Conservation (phyloP, 495 filamentous ascomycete genomes). For the Echria macrotheca region DNA sequence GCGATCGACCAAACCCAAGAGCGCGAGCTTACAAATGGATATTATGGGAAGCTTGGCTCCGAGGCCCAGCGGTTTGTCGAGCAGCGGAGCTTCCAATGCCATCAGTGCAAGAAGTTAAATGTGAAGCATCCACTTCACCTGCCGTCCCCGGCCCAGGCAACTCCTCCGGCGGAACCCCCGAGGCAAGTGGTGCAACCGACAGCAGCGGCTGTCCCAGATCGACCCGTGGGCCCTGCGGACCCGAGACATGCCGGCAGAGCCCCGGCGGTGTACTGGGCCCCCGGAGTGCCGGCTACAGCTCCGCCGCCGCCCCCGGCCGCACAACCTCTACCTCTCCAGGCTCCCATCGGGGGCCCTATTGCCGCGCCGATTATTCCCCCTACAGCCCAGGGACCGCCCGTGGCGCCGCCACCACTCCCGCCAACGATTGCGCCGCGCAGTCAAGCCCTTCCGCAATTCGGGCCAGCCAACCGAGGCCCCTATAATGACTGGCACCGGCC, state of each 20-base stretch:
- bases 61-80: constrained; percentile 44
- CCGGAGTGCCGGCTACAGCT: constrained; percentile 2
- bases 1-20: constrained; percentile 37
- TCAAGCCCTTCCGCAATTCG: constrained; percentile 23
- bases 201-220: constrained; percentile 37
- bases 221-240: constrained; percentile 39
- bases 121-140: constrained; percentile 33
- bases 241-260: constrained; percentile 17
- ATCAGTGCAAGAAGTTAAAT: constrained; percentile 47
- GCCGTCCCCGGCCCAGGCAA: constrained; percentile 24
- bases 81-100: constrained; percentile 50
- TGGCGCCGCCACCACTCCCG: constrained; percentile 23
- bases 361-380: constrained; percentile 34
- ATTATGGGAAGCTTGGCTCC: constrained; percentile 31
- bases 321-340: constrained; percentile 19
- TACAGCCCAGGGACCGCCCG: constrained; percentile 28
- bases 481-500: constrained; percentile 36
- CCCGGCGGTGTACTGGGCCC: constrained; percentile 8
- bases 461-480: constrained; percentile 14
- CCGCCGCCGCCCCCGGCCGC: constrained; percentile 12
- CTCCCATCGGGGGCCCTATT: constrained; percentile 37
- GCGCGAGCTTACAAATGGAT: constrained; percentile 37
- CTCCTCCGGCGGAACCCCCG: constrained; percentile 29
- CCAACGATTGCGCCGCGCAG: constrained; percentile 20
- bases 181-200: constrained; percentile 33